Base-by-base conservation (phyloP, 2,329 filamentous ascomycete species). In the Penicillium verrucosum region DNA sequence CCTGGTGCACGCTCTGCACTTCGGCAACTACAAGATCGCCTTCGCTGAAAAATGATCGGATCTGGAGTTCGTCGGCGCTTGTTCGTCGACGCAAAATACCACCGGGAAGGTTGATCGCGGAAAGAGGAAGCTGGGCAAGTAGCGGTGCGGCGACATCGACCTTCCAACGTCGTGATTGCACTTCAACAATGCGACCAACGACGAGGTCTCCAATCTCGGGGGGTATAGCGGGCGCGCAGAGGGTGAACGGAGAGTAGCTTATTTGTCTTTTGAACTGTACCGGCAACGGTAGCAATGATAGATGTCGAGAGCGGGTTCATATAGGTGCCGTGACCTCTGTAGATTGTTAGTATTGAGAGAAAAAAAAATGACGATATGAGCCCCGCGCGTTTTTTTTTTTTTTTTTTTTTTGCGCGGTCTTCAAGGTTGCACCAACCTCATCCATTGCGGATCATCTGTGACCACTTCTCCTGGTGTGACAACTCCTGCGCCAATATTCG, bases 191-290 rank as follows among this genome's bases (percentile, higher is more conserved):
- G 61, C 94, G 86, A 37, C 94, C 94, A 14, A 99, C 88, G 3
- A 99, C 90, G 5, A 99, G 82, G 76, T 99, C 94, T 66, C 94
- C 94, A 59, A 99, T 97, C 75, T 97, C 93, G 32, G 94, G 94
- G 94, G 2, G 86, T 91, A 79, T 99, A 99, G 60, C 94, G 89
- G 18, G 94, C 92, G 60, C 92, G 90, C 3, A 99, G 82, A 7
- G 94, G 92, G 2, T 89, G 87, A 56, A 99, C 89, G 2, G 91
- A 96, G 63, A 99, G 87, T 46, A 99, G 87, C 75, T 97, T 97
- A 83, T 99, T 99, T 58, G 93, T 97, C 73, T 92, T 93, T 70
- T 89, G 87, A 36, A 97, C 82, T 7, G 89, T 93, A 68, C 94
- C 94, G 7, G 92, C 92, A 32, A 99, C 89, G 6, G 94, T 96